A percentile compares a stretch with the other conserved stretches of the same genome.
Conservation (phyloP, 768 basidiomycete genomes). For the Kwoniella shandongensis region DNA sequence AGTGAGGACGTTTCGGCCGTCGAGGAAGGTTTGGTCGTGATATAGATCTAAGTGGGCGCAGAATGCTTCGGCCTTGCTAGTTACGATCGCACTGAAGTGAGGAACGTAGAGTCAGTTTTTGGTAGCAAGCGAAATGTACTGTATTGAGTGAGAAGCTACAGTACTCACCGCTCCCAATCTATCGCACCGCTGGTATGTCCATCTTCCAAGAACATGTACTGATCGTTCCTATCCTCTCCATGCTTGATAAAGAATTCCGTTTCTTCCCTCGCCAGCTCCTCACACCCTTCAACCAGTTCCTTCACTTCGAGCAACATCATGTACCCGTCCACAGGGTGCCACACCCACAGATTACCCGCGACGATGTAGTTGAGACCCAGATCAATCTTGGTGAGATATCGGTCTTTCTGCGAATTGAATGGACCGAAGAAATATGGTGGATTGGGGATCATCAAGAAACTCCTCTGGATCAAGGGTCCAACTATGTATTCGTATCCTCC, state of each 20-base stretch:
- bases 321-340: not conserved
- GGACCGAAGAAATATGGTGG: conserved; percentile 19
- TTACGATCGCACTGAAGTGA: conserved; percentile 11
- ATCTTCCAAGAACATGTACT: conserved; percentile 39
- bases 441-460: not conserved
- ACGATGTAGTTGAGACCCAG: not conserved
- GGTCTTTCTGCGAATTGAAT: conserved; percentile 12
- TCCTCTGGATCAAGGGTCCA: conserved; percentile 1
- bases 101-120: no score
- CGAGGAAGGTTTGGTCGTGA: not conserved
- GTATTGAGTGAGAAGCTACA: no score
- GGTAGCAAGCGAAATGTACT: no score
- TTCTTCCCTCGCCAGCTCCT: not conserved
- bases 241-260: conserved; percentile 28
- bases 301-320: conserved; percentile 12
- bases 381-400: conserved; percentile 18
- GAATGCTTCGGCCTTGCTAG: conserved; percentile 24
- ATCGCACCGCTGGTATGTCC: conserved; percentile 38
- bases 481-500: not conserved
- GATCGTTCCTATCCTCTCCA: conserved; percentile 37
- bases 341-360: not conserved
- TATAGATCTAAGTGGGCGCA: not conserved
- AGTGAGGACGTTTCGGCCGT: conserved; percentile 6
- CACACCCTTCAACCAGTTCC: conserved; percentile 7
- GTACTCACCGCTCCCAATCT: conserved; percentile 47